Conservation (phyloP, 164 flowering plant species). For the Aristolochia fimbriata region DNA sequence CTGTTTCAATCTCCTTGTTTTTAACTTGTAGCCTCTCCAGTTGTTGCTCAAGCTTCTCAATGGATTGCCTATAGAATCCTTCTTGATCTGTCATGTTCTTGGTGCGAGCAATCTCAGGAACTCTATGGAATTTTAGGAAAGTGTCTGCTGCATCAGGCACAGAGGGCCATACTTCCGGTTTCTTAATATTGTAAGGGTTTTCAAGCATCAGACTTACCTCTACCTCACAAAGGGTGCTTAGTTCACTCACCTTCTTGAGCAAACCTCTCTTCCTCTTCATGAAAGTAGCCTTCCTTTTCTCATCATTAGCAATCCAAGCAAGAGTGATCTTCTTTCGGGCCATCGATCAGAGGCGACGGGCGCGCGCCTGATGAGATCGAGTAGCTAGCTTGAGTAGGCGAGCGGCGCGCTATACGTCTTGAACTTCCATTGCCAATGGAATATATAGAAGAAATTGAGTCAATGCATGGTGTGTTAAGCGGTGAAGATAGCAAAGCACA, state of each 20-base stretch:
- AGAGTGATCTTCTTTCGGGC: conserved; percentile 62
- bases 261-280: conserved; percentile 58
- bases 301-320: conserved; percentile 43
- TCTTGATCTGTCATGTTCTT: conserved; percentile 74
- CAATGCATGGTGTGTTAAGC: too few relatives aligned
- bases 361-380: too few relatives aligned
- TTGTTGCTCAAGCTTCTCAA: conserved; percentile 36
- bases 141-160: conserved; percentile 25
- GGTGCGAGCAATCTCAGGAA: conserved; percentile 59
- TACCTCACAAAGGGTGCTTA: conserved; percentile 47
- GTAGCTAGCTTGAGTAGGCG: too few relatives aligned
- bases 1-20: conserved; percentile 35
- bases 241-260: conserved; percentile 56
- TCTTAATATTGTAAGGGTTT: conserved; percentile 26
- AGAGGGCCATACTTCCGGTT: conserved; percentile 61
- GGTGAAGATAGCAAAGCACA: too few relatives aligned
- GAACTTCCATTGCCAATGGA: too few relatives aligned
- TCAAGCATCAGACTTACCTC: neutral
- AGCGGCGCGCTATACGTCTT: too few relatives aligned
- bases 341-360: conserved; percentile 7
- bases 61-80: conserved; percentile 35
- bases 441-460: too few relatives aligned
- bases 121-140: conserved; percentile 27
- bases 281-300: conserved; percentile 47
- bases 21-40: conserved; percentile 36